phyloP scores from a whole-genome alignment of 768 basidiomycete species.

The Suillus weaverae region DNA sequence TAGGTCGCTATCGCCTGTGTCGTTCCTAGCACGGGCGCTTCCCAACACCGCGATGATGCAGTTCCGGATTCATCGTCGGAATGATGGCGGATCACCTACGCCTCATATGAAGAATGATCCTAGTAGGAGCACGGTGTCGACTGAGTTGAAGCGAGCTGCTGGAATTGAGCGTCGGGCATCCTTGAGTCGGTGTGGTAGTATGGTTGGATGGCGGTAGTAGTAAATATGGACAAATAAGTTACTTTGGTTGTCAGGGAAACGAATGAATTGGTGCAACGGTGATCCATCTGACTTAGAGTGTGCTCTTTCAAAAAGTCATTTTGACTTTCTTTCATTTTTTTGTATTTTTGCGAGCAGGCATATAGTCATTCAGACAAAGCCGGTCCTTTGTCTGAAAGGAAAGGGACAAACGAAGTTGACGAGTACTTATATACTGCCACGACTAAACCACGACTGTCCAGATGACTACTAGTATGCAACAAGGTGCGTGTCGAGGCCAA shows the following conservation, averaged over 20 bases:
- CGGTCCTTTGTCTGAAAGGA: slow-evolving; percentile 7
- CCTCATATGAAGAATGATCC: slow-evolving; percentile 15
- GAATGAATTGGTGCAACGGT: not conserved
- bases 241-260: not conserved
- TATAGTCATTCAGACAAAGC: slow-evolving; percentile 11
- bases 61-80: slow-evolving; percentile 17
- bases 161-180: slow-evolving; percentile 27
- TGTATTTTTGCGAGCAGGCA: not conserved
- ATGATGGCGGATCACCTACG: slow-evolving; percentile 22
- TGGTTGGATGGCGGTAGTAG: slow-evolving; percentile 17
- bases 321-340: not conserved
- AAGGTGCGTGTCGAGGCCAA: slow-evolving; percentile 7
- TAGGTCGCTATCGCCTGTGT: slow-evolving; percentile 9
- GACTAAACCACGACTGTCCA: slow-evolving; percentile 3
- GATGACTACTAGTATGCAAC: slow-evolving; percentile 10
- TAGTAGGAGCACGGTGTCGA: slow-evolving; percentile 28
- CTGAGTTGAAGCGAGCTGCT: slow-evolving; percentile 30
- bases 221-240: slow-evolving; percentile 12
- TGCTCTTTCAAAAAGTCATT: not conserved
- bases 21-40: slow-evolving; percentile 13
- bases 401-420: not conserved
- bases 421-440: slow-evolving; percentile 9
- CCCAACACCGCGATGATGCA: slow-evolving; percentile 8
- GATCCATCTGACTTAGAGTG: slow-evolving; percentile 1
- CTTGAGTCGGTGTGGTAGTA: slow-evolving; percentile 11